phyloP scores from a whole-genome alignment of 345 rosid genomes.

The Hypericum androsaemum region DNA sequence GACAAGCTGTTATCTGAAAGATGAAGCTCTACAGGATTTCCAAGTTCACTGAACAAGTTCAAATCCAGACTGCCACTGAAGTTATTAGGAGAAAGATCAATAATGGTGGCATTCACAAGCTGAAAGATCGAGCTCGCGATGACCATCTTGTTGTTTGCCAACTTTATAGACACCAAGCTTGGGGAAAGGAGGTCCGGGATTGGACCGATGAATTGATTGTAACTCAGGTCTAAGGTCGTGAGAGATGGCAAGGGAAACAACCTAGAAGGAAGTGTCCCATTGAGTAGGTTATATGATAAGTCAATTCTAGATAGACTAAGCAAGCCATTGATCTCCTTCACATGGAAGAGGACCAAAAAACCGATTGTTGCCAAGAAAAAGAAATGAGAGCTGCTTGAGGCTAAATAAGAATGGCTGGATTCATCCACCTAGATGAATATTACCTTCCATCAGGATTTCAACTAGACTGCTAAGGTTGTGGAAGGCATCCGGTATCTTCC shows the following conservation, averaged over 20 bases:
- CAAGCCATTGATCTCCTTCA: not conserved
- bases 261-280: slow-evolving; percentile 16
- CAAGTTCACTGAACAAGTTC: slow-evolving; percentile 11
- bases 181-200: not conserved
- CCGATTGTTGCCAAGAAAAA: slow-evolving; percentile 8
- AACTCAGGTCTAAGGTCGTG: not conserved
- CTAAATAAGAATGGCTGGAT: not conserved
- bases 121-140: slow-evolving; percentile 16
- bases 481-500: not conserved
- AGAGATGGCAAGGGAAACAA: slow-evolving; percentile 17
- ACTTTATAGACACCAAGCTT: not conserved
- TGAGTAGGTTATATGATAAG: slow-evolving; percentile 4
- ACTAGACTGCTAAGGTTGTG: too few species aligned
- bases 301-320: not conserved
- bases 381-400: not conserved
- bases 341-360: slow-evolving; percentile 7
- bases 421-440: too few species aligned
- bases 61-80: slow-evolving; percentile 14
- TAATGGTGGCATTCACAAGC: slow-evolving; percentile 6
- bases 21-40: not conserved
- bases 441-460: too few species aligned
- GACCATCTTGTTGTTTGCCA: slow-evolving; percentile 8
- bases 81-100: slow-evolving; percentile 14
- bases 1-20: slow-evolving; percentile 11
- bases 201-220: slow-evolving; percentile 9